phyloP scores from a whole-genome alignment of 495 filamentous ascomycete genomes.

The Lasiosphaeria hispida region DNA sequence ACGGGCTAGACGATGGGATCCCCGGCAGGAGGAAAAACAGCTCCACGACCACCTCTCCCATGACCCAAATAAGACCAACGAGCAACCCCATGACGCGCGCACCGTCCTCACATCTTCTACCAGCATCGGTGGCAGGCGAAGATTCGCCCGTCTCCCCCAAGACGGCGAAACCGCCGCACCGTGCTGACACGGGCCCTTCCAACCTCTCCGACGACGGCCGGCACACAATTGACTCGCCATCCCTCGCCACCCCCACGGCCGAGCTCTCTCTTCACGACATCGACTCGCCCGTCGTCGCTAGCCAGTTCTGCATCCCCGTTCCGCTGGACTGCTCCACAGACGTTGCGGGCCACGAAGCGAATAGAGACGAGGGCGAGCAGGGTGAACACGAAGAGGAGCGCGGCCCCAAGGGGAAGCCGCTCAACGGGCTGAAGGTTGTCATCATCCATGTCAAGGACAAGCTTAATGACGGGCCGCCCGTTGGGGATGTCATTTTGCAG shows the following conservation, averaged over 20 bases:
- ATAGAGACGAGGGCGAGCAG: constrained; percentile 10
- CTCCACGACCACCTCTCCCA: not conserved
- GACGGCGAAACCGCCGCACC: constrained; percentile 25
- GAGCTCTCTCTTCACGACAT: constrained; percentile 36
- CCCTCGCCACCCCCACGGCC: constrained; percentile 36
- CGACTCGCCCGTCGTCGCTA: constrained; percentile 16
- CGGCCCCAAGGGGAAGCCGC: constrained; percentile 2
- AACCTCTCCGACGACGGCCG: not conserved
- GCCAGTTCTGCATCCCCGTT: not conserved
- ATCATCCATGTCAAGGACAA: constrained; percentile 83
- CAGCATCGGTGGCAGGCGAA: not conserved
- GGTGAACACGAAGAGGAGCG: not conserved
- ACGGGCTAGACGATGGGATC: constrained; percentile 12
- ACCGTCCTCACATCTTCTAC: not conserved
- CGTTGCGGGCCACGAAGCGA: no score
- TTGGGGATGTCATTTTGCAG: constrained; percentile 62
- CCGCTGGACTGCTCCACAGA: constrained; percentile 10
- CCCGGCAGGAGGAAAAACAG: constrained; percentile 10
- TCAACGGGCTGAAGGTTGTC: constrained; percentile 57
- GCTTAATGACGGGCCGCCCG: constrained; percentile 58
- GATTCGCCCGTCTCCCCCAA: constrained; percentile 37
- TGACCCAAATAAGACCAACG: not conserved
- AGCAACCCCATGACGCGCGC: not conserved
- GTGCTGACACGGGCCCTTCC: not conserved
- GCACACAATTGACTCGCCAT: constrained; percentile 25